Evolutionary conservation across 2,329 filamentous ascomycete genomes (phyloP).

Genomic region (Hypoxylon sp.): DNA sequence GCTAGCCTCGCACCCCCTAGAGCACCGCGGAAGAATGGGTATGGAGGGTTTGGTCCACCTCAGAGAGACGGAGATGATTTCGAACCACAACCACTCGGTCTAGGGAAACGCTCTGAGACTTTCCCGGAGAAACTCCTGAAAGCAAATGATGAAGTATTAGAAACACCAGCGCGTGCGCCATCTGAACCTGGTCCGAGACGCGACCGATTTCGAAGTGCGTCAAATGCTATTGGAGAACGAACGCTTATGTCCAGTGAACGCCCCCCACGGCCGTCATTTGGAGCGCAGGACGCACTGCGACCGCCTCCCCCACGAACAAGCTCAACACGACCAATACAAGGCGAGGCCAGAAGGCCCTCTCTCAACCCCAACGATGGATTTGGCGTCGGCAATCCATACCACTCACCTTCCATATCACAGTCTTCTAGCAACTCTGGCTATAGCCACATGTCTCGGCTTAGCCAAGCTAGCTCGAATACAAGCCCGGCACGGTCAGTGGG

Average conservation of each 20-base stretch:
- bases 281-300: slow-evolving; percentile 64
- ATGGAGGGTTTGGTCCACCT: slow-evolving; percentile 71
- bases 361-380: slow-evolving; percentile 73
- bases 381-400: slow-evolving; percentile 74
- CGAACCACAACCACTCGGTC: slow-evolving; percentile 57
- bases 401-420: slow-evolving; percentile 73
- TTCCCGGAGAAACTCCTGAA: slow-evolving; percentile 61
- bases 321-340: slow-evolving; percentile 60
- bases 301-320: slow-evolving; percentile 68
- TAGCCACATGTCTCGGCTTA: slow-evolving; percentile 64
- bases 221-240: slow-evolving; percentile 47
- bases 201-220: slow-evolving; percentile 55
- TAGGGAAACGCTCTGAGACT: slow-evolving; percentile 65
- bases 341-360: slow-evolving; percentile 57
- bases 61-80: slow-evolving; percentile 57
- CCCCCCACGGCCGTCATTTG: slow-evolving; percentile 60
- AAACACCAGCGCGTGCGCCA: slow-evolving; percentile 61
- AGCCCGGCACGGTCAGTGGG: slow-evolving; percentile 65
- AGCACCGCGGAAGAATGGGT: slow-evolving; percentile 66
- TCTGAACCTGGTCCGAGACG: slow-evolving; percentile 64
- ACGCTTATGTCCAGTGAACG: slow-evolving; percentile 48
- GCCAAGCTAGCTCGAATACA: slow-evolving; percentile 73
- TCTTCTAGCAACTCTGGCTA: slow-evolving; percentile 75
- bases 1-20: slow-evolving; percentile 57
- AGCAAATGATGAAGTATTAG: slow-evolving; percentile 46